Base-by-base conservation (phyloP, 2,329 filamentous ascomycete genomes). In the Esteya vermicola region DNA sequence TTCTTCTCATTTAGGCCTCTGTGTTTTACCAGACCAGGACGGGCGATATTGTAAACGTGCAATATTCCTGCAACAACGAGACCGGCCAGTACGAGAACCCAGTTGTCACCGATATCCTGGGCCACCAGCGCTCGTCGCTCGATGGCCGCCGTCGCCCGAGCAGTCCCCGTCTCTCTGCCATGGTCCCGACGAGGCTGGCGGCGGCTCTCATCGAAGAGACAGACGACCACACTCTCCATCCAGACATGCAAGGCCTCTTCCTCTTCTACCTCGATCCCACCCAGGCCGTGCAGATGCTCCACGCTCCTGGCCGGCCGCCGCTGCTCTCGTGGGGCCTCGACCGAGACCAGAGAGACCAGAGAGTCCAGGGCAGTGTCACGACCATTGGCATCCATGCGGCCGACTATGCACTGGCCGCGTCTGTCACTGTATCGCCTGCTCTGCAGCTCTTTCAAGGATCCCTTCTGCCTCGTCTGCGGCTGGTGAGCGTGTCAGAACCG, bases 11-110 rank as follows among this genome's bases (percentile, higher is more conserved):
- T 21, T 14, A 42, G 40, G 26, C 40, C 6, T 42, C 40, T 13
- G 21, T 42, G 30, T 38, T 38, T 32, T 42, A 38, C 25, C 40
- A 38, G 21, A 31, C 35, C 6, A 16, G 16, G 10, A 16, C 14
- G n/a, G 16, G 26, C 22, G 25, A 31, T 16, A 38, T 38, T 19
- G n/a, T 33, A 22, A 34, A 38, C 31, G 23, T 22, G 13, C 35
- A 30, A 9, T 42, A 38, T 25, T 4, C 22, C 28, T 42, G 40
- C 36, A 31, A 42, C 22, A 16, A 12, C 23, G 9, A 22, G 9
- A 35, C 40, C 3, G 35, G 36, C 32, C 35, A 38, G 35, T 42
- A 42, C 31, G 35, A 38, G 26, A 19, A 4, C 4, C 6, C n/a
- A n/a, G 23, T 19, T 4, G 23, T 34, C 23, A 28, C 32, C 14